A percentile compares a stretch with the other conserved stretches of the same genome.
Evolutionary conservation across 2,329 filamentous ascomycete genomes (phyloP).

Genomic region (Mariannaea elegans): DNA sequence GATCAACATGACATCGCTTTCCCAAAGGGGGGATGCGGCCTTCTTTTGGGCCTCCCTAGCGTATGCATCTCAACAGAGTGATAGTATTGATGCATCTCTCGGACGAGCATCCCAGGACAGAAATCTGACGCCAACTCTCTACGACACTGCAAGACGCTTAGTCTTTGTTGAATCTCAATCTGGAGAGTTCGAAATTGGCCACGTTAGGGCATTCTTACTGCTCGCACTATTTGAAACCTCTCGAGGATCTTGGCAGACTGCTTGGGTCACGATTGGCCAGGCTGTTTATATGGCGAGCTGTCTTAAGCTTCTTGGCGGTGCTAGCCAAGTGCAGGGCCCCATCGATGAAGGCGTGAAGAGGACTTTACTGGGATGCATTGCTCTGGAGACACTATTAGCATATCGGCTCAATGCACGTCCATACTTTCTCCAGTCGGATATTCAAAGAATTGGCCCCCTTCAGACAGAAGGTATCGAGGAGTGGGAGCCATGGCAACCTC

Average conservation of each 20-base stretch:
- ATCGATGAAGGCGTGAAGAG: neutral
- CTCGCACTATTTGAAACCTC: slow-evolving; percentile 8
- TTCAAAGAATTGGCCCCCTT: neutral
- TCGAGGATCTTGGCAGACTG: neutral
- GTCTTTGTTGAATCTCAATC: neutral
- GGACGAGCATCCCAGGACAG: neutral
- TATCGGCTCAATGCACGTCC: neutral
- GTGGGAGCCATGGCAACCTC: slow-evolving; percentile 25
- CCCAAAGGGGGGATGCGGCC: slow-evolving; percentile 1
- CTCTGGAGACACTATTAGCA: slow-evolving; percentile 11
- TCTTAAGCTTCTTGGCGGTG: neutral
- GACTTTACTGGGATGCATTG: slow-evolving; percentile 8
- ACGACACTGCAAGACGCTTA: neutral
- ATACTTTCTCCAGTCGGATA: slow-evolving; percentile 8
- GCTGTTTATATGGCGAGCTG: slow-evolving; percentile 5
- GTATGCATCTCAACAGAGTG: slow-evolving; percentile 9
- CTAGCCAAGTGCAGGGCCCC: neutral
- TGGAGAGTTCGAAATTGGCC: slow-evolving; percentile 9
- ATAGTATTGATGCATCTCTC: neutral
- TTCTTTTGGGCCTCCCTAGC: slow-evolving; percentile 15
- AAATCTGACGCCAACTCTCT: neutral
- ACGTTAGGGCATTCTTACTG: slow-evolving; percentile 15
- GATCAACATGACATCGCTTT: neutral
- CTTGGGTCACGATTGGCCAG: slow-evolving; percentile 10
- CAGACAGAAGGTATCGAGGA: slow-evolving; percentile 20